Base-by-base conservation (phyloP, 306 rosid genomes). In the Inga leiocalycina region DNA sequence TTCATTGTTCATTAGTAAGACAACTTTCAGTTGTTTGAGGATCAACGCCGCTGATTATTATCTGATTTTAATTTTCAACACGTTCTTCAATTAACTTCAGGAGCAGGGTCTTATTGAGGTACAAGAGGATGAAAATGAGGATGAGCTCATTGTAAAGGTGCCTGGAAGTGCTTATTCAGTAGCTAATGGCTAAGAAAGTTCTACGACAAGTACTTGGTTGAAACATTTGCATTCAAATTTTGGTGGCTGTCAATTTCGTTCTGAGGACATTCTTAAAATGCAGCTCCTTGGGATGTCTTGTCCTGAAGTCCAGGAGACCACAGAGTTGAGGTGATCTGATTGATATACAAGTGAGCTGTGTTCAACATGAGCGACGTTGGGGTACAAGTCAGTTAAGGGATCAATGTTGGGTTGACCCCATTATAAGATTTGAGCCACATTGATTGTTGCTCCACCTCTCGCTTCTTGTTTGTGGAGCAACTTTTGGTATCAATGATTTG, bases 111-210 rank as follows among this genome's bases (percentile, higher is more conserved):
- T 79, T 77, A 59, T 35, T 32, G 81, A 83, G 79, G 80, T 11
- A 64, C 89, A 69, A 72, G 88, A 84, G 49, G 86, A 67, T 79
- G 57, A 7, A 59, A 20, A 22, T 12, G 98, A 90, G 81, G 91
- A 91, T 75, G 93, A 92, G 72, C 90, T 92, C 83, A 83, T 91
- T 54, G 91, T 95, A 81, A 84, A 82, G 83, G 98, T 95, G 85
- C 98, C 98, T 12, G 97, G 98, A 81, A 95, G 98, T 87, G 93
- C 98, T 41, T 95, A 95, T 86, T 81, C 98, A 52, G 74, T 32
- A 51, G 91, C 75, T 61, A 68, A 85, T 68, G 62, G 51, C 80
- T 73, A 49, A 71, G 81, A 66, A 83, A 74, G 74, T 49, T 49
- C 54, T 49, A 54, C 61, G 51, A 73, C 22, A 65, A 52, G 48